Evolutionary conservation across 1,139 yeast species (phyloP), one percentile per base, ranked within the genome.

Genomic region (Hansenula sp.): DNA sequence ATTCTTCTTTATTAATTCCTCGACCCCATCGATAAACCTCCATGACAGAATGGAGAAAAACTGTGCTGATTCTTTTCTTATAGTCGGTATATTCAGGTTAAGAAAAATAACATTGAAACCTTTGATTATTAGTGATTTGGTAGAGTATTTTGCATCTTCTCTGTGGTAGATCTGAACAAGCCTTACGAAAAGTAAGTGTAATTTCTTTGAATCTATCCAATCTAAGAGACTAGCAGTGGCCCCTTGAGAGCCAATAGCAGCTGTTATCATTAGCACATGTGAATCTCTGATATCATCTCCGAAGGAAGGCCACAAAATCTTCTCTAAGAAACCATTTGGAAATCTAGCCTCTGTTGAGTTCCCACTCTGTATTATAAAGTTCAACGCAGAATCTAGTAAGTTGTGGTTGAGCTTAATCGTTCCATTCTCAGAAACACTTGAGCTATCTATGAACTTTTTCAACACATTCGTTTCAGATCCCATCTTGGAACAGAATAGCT

Each of bases 31-130:
- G 9, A 71, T 40, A 24, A 57, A 56, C 11, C 50, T 48, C 77
- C 75, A 74, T 0, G 65, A 58, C 4, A 62, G 50, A 8, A 73
- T 60, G 1, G 74, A 68, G 25, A 72, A 71, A 33, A 74, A 44
- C 1, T 70, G 69, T 1, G 64, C 62, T 2, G 65, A 40, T 19
- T 56, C 53, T 10, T 47, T 52, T 17, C 70, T 59, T 2, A 70
- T 51, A 0, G 40, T 21, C 0, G 39, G 21, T 10, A 41, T 40
- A 4, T 38, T n/a, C 1, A 49, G 7, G 6, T 48, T 42, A 5
- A 32, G 3, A 0, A 46, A 18, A 12, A 53, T 32, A 0, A 46
- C 15, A 2, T 19, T 17, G 3, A 55, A 5, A 0, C 44, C 25
- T 8, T 36, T 36, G 1, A 51, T 17, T 1, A 49, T 37, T 2